These are phyloP conservation scores for Monosiga brevicollis DNA, from an alignment of 78 protist species.

Conservation along the genomic window DNA sequence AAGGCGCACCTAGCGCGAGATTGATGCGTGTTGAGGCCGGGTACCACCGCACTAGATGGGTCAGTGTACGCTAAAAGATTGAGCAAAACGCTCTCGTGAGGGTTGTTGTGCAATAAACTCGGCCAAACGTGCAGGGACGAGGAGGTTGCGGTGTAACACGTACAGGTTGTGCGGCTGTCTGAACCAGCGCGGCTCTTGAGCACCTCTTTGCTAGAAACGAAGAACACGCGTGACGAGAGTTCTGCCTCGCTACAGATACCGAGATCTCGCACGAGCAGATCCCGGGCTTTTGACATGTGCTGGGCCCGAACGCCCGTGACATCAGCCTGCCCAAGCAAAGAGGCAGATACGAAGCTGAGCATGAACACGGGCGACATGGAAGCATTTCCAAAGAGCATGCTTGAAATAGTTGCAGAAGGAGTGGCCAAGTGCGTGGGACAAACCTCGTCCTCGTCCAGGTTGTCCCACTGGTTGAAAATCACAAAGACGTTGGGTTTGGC, in stretches of 20 bases:
- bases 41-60: too few relatives aligned
- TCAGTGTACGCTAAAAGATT: too few relatives aligned
- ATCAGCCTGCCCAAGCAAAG: too few relatives aligned
- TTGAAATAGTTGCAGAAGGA: neutral
- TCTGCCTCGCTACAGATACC: too few relatives aligned
- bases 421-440: neutral
- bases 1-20: neutral
- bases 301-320: neutral
- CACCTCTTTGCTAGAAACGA: neutral
- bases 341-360: neutral
- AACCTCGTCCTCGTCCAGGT: neutral
- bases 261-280: too few relatives aligned
- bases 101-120: too few relatives aligned
- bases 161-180: too few relatives aligned
- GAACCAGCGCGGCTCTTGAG: neutral
- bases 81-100: too few relatives aligned
- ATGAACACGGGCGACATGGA: neutral
- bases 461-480: conserved; percentile 29
- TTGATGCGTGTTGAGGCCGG: too few relatives aligned
- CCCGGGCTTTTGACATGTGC: too few relatives aligned
- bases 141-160: too few relatives aligned
- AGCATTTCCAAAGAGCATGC: neutral
- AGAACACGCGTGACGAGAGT: conserved; percentile 11
- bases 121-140: too few relatives aligned
- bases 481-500: conserved; percentile 32